Evolutionary conservation across 257 asterid genomes (phyloP).

Genomic region (Cruciata laevipes): DNA sequence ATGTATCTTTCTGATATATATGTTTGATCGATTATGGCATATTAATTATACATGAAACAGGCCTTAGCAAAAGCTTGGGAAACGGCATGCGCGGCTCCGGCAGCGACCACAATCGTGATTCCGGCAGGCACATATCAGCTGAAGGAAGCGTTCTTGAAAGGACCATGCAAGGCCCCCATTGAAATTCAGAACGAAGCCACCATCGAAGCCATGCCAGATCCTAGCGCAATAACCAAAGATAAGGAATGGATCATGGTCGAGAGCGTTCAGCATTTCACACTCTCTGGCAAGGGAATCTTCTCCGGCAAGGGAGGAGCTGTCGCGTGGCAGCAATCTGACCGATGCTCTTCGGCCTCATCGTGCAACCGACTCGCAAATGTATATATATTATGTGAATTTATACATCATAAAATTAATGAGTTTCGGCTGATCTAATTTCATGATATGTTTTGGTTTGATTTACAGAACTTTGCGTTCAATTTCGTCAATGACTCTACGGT

Average conservation of each 20-base stretch:
- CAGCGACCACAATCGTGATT: conserved; percentile 21
- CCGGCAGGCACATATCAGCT: conserved; percentile 29
- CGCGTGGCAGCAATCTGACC: conserved; percentile 34
- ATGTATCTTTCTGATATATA: no score
- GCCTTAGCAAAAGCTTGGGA: conserved; percentile 42
- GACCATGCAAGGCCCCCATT: conserved; percentile 28
- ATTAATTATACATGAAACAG: conserved; percentile 13
- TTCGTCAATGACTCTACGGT: conserved; percentile 3
- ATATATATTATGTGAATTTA: neutral
- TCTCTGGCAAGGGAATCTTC: conserved; percentile 41
- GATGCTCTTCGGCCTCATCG: conserved; percentile 19
- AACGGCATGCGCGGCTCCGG: conserved; percentile 23
- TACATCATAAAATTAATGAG: neutral
- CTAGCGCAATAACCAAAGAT: conserved; percentile 14
- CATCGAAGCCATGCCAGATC: conserved; percentile 28
- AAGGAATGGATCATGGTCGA: conserved; percentile 39
- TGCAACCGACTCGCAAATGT: conserved; percentile 36
- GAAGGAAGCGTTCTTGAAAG: conserved; percentile 22
- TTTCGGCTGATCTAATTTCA: no score
- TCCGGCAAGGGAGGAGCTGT: conserved; percentile 37
- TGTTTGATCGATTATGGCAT: neutral
- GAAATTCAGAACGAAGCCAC: conserved; percentile 36
- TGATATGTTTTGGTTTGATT: neutral
- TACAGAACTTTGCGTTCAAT: conserved; percentile 21
- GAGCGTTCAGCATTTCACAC: conserved; percentile 30